phyloP scores from a whole-genome alignment of 192 early-diverging fungal genomes.

The Podochytrium sp. region DNA sequence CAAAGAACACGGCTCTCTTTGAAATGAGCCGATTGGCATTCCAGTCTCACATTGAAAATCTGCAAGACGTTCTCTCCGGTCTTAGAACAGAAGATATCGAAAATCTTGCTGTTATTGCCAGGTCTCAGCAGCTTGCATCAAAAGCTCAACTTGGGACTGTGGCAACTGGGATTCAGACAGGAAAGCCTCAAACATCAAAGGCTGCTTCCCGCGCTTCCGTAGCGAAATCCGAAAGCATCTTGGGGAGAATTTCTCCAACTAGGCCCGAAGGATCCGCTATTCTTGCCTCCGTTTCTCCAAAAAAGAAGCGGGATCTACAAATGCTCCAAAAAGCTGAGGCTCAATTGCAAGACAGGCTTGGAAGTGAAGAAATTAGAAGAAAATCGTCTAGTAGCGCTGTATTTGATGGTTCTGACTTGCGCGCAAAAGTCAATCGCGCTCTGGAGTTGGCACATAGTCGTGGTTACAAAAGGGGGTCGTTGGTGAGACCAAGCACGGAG shows the following conservation, averaged over 20 bases:
- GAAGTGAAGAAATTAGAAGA: slow-evolving; percentile 5
- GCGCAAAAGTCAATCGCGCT: slow-evolving; percentile 28
- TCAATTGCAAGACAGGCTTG: slow-evolving; percentile 10
- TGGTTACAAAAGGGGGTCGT: slow-evolving; percentile 6
- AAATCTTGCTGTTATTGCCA: no score
- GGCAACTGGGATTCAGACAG: neutral
- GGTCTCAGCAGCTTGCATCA: slow-evolving; percentile 7
- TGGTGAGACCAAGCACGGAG: neutral
- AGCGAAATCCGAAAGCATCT: neutral
- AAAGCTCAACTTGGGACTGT: neutral
- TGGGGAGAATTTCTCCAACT: slow-evolving; percentile 3
- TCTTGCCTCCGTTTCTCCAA: slow-evolving; percentile 12
- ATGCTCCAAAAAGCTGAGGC: slow-evolving; percentile 26
- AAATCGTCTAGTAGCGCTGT: slow-evolving; percentile 27
- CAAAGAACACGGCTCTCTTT: slow-evolving; percentile 22
- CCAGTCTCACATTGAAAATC: slow-evolving; percentile 52
- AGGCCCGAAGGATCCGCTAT: neutral
- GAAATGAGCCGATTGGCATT: slow-evolving; percentile 44
- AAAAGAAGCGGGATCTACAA: slow-evolving; percentile 20
- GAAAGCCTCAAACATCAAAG: neutral
- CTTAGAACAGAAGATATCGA: slow-evolving; percentile 57
- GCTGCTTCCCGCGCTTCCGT: neutral
- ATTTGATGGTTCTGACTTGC: slow-evolving; percentile 52
- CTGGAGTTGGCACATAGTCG: slow-evolving; percentile 25
- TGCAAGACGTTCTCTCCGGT: slow-evolving; percentile 57